These are phyloP conservation scores for Xylogone sp. DNA, from an alignment of 2,329 filamentous ascomycete species.

Conservation along the genomic window DNA sequence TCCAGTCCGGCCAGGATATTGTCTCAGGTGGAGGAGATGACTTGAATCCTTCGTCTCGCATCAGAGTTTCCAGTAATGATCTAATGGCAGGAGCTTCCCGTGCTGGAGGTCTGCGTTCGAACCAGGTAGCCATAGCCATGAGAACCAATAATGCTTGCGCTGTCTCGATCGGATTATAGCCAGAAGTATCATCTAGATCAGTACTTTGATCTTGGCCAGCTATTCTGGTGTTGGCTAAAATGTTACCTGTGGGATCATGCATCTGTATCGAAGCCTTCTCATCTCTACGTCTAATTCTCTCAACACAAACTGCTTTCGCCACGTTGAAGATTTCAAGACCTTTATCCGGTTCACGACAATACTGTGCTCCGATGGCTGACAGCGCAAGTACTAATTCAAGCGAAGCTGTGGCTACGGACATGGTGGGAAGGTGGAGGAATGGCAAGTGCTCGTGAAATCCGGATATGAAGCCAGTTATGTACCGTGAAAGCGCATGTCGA, in stretches of 20 bases:
- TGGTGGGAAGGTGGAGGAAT: conserved; percentile 64
- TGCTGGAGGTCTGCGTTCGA: conserved; percentile 55
- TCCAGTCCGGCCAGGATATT: conserved; percentile 52
- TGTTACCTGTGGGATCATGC: background rate
- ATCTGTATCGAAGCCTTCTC: conserved; percentile 40
- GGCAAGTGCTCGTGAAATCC: conserved; percentile 60
- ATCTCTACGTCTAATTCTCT: conserved; percentile 54
- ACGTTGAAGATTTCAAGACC: conserved; percentile 60
- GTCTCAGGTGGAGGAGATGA: conserved; percentile 34
- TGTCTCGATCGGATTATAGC: conserved; percentile 46
- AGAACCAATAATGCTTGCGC: conserved; percentile 60
- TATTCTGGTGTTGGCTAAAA: background rate
- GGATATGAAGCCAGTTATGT: conserved; percentile 66
- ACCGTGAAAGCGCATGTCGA: conserved; percentile 63
- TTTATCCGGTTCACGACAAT: conserved; percentile 57
- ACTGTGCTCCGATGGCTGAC: conserved; percentile 65
- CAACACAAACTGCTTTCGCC: conserved; percentile 52
- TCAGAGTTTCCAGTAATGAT: conserved; percentile 52
- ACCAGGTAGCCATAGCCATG: conserved; percentile 58
- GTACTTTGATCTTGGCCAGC: background rate
- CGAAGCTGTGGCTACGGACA: conserved; percentile 58
- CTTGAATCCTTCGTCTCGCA: conserved; percentile 52
- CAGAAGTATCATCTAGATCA: background rate
- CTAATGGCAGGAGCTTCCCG: conserved; percentile 57
- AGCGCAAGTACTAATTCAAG: conserved; percentile 66